A percentile compares a stretch with the other conserved stretches of the same genome.
Conservation (phyloP, 345 rosid species). For the Abelmoschus esculentus region DNA sequence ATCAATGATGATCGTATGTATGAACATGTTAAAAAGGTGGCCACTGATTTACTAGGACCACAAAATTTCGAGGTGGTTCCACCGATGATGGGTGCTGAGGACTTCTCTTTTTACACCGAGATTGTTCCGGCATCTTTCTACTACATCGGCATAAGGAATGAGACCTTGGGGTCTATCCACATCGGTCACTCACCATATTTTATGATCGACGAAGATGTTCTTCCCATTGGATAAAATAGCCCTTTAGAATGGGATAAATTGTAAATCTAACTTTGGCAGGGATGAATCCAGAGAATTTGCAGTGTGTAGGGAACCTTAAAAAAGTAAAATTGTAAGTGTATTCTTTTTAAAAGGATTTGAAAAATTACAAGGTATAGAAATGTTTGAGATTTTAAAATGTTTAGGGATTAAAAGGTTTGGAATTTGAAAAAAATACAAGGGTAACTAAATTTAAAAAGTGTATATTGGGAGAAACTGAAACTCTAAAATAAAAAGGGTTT, state of each 20-base stretch:
- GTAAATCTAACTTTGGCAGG: neutral
- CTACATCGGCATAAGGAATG: constrained; percentile 76
- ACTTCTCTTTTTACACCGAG: constrained; percentile 71
- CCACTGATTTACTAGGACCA: constrained; percentile 47
- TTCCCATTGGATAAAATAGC: constrained; percentile 41
- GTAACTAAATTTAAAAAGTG: no score
- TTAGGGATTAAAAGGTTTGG: no score
- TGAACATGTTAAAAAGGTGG: constrained; percentile 67
- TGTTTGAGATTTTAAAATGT: no score
- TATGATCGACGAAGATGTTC: constrained; percentile 79
- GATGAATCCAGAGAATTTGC: neutral
- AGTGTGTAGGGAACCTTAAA: neutral
- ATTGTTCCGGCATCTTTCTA: constrained; percentile 66
- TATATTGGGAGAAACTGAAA: no score
- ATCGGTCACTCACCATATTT: constrained; percentile 74
- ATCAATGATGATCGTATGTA: constrained; percentile 54
- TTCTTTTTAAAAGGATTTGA: no score
- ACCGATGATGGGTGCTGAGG: constrained; percentile 91
- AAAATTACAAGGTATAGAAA: no score
- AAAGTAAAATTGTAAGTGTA: no score
- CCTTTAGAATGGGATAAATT: neutral
- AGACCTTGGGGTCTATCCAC: constrained; percentile 59
- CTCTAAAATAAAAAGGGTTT: no score
- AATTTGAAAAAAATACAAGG: no score
- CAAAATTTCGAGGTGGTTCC: constrained; percentile 51